A percentile compares a stretch with the other conserved stretches of the same genome.
Conservation (phyloP, 192 early-diverging fungal genomes). For the Rhizophagus clarus region DNA sequence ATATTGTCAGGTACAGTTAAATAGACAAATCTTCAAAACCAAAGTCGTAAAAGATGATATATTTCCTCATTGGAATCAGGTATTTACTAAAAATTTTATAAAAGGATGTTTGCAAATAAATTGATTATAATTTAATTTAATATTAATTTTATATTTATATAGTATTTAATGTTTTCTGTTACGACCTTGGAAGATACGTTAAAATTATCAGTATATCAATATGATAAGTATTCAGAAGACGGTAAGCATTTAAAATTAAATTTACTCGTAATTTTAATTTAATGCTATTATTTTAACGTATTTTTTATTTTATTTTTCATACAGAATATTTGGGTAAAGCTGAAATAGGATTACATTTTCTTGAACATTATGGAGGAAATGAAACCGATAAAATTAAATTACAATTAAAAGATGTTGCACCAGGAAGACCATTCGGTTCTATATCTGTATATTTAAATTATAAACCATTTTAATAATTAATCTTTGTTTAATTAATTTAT, state of each 20-base stretch:
- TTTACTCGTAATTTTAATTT: background rate
- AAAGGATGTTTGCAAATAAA: too few species aligned
- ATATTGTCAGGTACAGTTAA: slow-evolving; percentile 28
- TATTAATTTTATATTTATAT: background rate
- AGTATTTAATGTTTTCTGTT: slow-evolving; percentile 25
- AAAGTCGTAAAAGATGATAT: slow-evolving; percentile 18
- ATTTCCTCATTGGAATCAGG: slow-evolving; percentile 29
- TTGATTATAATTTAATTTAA: too few species aligned
- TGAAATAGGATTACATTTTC: slow-evolving; percentile 10
- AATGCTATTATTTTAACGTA: background rate
- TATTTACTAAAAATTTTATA: slow-evolving; percentile 7
- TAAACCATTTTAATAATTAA: slow-evolving; percentile 10
- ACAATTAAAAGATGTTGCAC: slow-evolving; percentile 17
- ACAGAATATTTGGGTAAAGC: slow-evolving; percentile 29
- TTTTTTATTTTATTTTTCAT: background rate
- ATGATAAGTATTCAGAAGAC: slow-evolving; percentile 25
- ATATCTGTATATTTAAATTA: slow-evolving; percentile 22
- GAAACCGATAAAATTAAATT: slow-evolving; percentile 17
- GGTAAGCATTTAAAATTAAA: background rate
- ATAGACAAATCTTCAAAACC: slow-evolving; percentile 30
- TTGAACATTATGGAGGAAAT: slow-evolving; percentile 11
- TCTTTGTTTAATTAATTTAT: background rate
- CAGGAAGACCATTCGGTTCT: background rate
- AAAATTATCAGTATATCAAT: slow-evolving; percentile 24
- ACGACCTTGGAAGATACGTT: slow-evolving; percentile 29